A percentile compares a stretch with the other conserved stretches of the same genome.
Evolutionary conservation across 148 eudicot species (phyloP).

Genomic region (Amaranthus cruentus): DNA sequence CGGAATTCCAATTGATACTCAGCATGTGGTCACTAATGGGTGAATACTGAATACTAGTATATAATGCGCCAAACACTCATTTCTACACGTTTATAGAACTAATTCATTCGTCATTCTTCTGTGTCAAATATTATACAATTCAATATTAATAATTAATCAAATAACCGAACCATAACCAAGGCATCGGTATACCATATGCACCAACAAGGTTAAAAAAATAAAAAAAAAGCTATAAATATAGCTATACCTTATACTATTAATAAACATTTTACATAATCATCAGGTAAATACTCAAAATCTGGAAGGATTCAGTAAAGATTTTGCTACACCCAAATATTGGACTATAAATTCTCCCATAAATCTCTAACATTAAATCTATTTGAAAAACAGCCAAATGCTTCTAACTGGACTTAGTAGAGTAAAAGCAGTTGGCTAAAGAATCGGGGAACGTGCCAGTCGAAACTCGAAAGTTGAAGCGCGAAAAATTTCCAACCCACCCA

Average conservation of each 20-base stretch:
- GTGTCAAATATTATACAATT: no score
- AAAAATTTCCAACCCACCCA: not conserved
- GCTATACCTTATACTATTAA: conserved; percentile 7
- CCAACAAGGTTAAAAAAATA: not conserved
- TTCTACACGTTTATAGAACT: no score
- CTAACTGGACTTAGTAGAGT: conserved; percentile 3
- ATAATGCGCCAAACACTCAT: no score
- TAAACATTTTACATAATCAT: conserved; percentile 7
- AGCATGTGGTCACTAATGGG: no score
- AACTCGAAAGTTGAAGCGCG: conserved; percentile 4
- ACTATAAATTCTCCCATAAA: not conserved
- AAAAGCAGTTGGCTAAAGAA: conserved; percentile 5
- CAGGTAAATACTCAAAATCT: conserved; percentile 9
- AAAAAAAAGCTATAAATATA: not conserved
- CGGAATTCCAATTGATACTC: no score
- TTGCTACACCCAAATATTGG: conserved; percentile 4
- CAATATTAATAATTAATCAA: no score
- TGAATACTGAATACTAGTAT: no score
- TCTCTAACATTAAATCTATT: conserved; percentile 1
- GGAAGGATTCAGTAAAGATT: not conserved
- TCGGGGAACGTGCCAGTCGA: not conserved
- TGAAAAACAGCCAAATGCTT: conserved; percentile 8
- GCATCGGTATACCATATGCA: no score
- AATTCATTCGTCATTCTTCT: no score
- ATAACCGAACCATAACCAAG: no score